Evolutionary conservation across 1,284 basidiomycete species (phyloP).

Genomic region (Ustilago curta): DNA sequence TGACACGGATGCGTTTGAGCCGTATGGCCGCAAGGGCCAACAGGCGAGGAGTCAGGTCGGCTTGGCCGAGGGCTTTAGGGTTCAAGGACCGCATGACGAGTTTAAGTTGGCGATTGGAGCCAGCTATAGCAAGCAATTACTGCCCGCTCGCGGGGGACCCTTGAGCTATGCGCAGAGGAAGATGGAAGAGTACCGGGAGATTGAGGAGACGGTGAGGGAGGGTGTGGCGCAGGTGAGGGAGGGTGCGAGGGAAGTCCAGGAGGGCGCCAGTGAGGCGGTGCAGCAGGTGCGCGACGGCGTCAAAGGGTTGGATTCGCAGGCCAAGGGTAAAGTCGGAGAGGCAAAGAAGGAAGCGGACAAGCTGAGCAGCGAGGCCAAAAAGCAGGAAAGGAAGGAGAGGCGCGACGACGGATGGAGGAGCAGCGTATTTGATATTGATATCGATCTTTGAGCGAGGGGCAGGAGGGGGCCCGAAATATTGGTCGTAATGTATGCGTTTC

Average conservation of each 20-base stretch:
- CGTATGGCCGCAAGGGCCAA: constrained; percentile 69
- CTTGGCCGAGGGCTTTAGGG: constrained; percentile 37
- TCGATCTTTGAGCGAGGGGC: constrained; percentile 44
- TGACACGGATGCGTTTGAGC: constrained; percentile 53
- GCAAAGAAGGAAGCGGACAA: constrained; percentile 62
- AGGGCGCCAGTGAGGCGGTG: constrained; percentile 45
- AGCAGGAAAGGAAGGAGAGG: constrained; percentile 68
- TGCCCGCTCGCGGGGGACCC: constrained; percentile 68
- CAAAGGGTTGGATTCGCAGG: constrained; percentile 46
- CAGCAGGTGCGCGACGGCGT: constrained; percentile 41
- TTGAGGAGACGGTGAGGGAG: constrained; percentile 35
- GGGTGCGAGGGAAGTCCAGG: constrained; percentile 26
- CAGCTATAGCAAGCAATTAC: constrained; percentile 70
- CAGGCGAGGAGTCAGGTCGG: constrained; percentile 57
- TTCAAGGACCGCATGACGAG: constrained; percentile 70
- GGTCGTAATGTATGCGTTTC: no score
- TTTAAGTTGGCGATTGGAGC: constrained; percentile 72
- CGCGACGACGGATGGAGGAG: constrained; percentile 70
- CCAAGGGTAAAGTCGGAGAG: constrained; percentile 46
- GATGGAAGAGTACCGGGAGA: constrained; percentile 67
- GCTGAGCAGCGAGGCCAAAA: constrained; percentile 57
- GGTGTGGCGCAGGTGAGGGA: constrained; percentile 28
- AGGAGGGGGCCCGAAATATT: no score
- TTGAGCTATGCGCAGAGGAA: constrained; percentile 67
- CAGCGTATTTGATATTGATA: constrained; percentile 68